Evolutionary conservation across 257 asterid species (phyloP).

Genomic region (Gardenia jasminoides): DNA sequence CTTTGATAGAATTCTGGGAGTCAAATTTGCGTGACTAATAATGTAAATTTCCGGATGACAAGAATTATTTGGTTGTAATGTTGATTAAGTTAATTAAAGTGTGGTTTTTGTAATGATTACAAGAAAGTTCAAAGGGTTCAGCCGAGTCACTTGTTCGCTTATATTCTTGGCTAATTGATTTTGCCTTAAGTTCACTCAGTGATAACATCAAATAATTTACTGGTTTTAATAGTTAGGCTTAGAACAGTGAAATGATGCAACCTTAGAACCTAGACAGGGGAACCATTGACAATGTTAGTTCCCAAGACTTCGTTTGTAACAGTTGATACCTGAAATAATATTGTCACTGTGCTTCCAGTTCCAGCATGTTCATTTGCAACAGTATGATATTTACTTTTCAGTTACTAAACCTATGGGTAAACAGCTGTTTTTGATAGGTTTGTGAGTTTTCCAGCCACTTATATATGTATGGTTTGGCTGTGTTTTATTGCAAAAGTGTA

Average conservation of each 20-base stretch:
- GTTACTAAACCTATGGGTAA: not conserved
- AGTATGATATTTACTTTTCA: too few relatives aligned
- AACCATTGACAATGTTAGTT: not conserved
- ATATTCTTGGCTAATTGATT: not conserved
- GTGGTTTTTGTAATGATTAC: not conserved
- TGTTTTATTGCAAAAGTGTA: too few relatives aligned
- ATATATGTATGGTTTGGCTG: not conserved
- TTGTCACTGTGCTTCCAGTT: not conserved
- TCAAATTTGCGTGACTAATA: not conserved
- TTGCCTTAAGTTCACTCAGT: not conserved
- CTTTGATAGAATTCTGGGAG: not conserved
- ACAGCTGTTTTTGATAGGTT: not conserved
- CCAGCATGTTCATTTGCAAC: not conserved
- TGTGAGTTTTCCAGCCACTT: not conserved
- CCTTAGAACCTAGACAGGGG: not conserved
- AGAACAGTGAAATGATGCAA: not conserved
- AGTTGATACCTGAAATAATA: not conserved
- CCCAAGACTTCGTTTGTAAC: not conserved
- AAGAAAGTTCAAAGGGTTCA: not conserved
- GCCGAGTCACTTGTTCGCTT: not conserved
- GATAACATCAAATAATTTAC: not conserved
- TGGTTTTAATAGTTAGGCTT: not conserved
- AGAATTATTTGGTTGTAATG: conserved; percentile 7
- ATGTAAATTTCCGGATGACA: not conserved
- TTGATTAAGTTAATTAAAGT: conserved; percentile 16